Conservation (phyloP, 2,329 filamentous ascomycete species). For the Didymella glomerata region DNA sequence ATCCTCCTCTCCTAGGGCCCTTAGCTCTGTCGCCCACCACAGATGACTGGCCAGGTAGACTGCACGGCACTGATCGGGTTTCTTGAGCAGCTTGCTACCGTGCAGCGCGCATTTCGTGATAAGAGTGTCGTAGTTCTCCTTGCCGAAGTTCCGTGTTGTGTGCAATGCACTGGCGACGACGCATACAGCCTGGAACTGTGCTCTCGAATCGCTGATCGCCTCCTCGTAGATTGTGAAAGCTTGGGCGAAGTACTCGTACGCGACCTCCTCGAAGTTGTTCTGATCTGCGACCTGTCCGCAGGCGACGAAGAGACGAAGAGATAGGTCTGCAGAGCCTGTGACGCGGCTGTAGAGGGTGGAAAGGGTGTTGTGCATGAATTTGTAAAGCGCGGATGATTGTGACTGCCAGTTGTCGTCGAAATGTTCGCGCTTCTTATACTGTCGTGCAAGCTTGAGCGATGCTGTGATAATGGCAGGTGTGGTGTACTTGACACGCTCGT, state of each 20-base stretch:
- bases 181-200: conserved; percentile 97
- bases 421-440: conserved; percentile 90
- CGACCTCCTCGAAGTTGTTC: conserved; percentile 90
- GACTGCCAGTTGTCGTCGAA: conserved; percentile 78
- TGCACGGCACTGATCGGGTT: conserved; percentile 96
- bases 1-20: conserved; percentile 79
- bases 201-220: conserved; percentile 91
- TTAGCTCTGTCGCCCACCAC: conserved; percentile 94
- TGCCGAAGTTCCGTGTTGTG: conserved; percentile 86
- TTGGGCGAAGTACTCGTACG: conserved; percentile 98
- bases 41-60: conserved; percentile 96
- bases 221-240: conserved; percentile 99
- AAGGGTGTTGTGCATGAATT: conserved; percentile 90
- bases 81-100: conserved; percentile 94
- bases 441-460: conserved; percentile 86
- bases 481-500: conserved; percentile 94
- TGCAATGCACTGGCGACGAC: conserved; percentile 90
- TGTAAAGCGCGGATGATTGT: conserved; percentile 84
- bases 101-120: conserved; percentile 98
- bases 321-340: conserved; percentile 84
- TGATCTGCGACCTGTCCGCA: conserved; percentile 94
- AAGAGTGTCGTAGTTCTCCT: conserved; percentile 97
- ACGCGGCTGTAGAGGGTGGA: conserved; percentile 89
- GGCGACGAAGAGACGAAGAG: conserved; percentile 86
- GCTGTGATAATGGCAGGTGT: conserved; percentile 91